Evolutionary conservation across 192 early-diverging fungal species (phyloP).

Genomic region (Coemansia furcata): DNA sequence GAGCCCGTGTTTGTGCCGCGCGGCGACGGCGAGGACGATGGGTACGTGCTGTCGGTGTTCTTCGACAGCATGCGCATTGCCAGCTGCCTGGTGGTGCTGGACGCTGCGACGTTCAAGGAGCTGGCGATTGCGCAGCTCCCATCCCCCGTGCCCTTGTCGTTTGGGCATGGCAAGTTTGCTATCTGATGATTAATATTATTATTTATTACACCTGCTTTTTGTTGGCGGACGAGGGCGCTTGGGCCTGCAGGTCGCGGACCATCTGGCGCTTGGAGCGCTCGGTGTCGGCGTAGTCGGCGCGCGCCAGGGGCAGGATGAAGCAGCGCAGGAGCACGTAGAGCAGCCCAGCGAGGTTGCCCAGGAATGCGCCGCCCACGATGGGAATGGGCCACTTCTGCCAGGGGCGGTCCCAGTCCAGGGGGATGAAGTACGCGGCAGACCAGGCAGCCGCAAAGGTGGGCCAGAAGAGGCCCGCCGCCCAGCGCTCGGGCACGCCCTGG

Average conservation of each 20-base stretch:
- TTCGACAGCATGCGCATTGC: conserved; percentile 62
- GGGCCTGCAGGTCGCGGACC: conserved; percentile 2
- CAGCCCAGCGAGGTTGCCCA: conserved; percentile 38
- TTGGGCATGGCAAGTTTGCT: conserved; percentile 60
- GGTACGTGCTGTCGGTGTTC: conserved; percentile 71
- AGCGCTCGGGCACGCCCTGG: conserved; percentile 36
- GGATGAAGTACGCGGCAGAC: conserved; percentile 41
- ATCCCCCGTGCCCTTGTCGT: conserved; percentile 65
- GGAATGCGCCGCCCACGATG: conserved; percentile 38
- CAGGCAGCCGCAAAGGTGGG: conserved; percentile 29
- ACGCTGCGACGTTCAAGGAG: conserved; percentile 66
- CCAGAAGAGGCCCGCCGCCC: conserved; percentile 52
- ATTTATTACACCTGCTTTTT: conserved; percentile 7
- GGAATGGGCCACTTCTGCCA: conserved; percentile 54
- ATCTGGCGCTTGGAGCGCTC: conserved; percentile 14
- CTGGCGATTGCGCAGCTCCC: conserved; percentile 66
- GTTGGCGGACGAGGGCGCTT: neutral
- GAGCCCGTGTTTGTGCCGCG: conserved; percentile 78
- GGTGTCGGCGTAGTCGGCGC: conserved; percentile 29
- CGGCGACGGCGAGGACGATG: conserved; percentile 65
- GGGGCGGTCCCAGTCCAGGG: conserved; percentile 52
- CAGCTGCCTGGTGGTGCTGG: conserved; percentile 73
- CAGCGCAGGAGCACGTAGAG: conserved; percentile 41
- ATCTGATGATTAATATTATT: conserved; percentile 11
- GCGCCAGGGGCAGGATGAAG: conserved; percentile 28